Conservation (phyloP, 2,329 filamentous ascomycete genomes). For the Neocucurbitaria cava region DNA sequence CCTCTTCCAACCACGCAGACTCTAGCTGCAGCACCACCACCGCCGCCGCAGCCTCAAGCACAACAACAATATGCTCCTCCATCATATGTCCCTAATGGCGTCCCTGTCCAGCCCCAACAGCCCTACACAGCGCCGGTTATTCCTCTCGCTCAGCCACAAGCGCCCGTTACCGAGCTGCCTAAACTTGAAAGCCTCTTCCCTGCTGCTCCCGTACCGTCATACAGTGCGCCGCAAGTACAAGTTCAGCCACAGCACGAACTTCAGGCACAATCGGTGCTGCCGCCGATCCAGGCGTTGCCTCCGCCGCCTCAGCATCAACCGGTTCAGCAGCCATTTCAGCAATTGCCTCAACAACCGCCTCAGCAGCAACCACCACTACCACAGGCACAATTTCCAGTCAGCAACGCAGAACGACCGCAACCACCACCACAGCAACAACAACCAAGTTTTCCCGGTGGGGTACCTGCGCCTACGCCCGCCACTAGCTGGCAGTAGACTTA, state of each 20-base stretch:
- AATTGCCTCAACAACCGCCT: background rate
- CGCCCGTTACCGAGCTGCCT: conserved; percentile 4
- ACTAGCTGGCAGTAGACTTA: conserved; percentile 27
- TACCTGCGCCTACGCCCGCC: conserved; percentile 9
- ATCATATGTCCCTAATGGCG: conserved; percentile 11
- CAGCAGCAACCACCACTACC: background rate
- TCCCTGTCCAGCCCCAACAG: conserved; percentile 6
- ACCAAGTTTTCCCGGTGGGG: background rate
- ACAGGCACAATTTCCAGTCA: background rate
- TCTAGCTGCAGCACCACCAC: conserved; percentile 4
- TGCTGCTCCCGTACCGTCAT: conserved; percentile 31
- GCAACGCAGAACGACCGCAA: background rate
- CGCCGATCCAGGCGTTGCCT: background rate
- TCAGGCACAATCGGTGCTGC: background rate
- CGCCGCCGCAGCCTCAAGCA: background rate
- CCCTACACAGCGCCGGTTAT: conserved; percentile 1
- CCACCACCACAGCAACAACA: background rate
- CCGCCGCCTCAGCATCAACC: background rate
- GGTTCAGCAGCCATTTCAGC: too few species aligned
- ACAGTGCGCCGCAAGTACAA: conserved; percentile 29
- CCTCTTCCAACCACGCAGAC: conserved; percentile 1
- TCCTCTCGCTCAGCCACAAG: conserved; percentile 4
- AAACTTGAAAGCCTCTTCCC: conserved; percentile 23
- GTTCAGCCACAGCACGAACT: conserved; percentile 9
- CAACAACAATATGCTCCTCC: background rate